A percentile compares a stretch with the other conserved stretches of the same genome.
Conservation (phyloP, 2,329 filamentous ascomycete species). For the Alternaria viburni region DNA sequence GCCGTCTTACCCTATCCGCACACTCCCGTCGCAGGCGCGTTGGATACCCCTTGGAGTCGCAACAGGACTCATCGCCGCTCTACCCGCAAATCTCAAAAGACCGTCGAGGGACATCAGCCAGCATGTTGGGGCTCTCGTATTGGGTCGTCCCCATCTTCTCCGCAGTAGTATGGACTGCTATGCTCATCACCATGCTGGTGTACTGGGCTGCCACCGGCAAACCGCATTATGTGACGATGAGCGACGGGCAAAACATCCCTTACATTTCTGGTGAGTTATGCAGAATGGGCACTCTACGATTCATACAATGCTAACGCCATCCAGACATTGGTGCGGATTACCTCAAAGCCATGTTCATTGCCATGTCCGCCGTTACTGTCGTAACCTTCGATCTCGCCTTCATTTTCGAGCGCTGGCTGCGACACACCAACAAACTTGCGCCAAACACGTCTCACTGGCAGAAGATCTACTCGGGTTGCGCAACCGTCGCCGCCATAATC, state of each 20-base stretch:
- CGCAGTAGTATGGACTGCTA: slow-evolving; percentile 59
- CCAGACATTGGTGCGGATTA: slow-evolving; percentile 63
- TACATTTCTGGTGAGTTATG: slow-evolving; percentile 69
- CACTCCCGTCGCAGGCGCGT: slow-evolving; percentile 6
- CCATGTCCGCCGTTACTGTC: slow-evolving; percentile 73
- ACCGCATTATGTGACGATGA: slow-evolving; percentile 68
- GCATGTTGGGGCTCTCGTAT: slow-evolving; percentile 53
- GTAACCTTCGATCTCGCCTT: slow-evolving; percentile 84
- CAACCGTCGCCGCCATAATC: slow-evolving; percentile 71
- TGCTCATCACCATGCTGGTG: slow-evolving; percentile 73
- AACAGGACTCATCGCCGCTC: background rate
- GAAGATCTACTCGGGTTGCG: slow-evolving; percentile 66
- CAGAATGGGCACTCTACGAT: background rate
- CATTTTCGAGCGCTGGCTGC: slow-evolving; percentile 80
- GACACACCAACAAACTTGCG: slow-evolving; percentile 78
- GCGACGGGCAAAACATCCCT: slow-evolving; percentile 64
- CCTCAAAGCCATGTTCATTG: slow-evolving; percentile 80
- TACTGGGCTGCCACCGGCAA: slow-evolving; percentile 68
- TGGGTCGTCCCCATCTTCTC: slow-evolving; percentile 74
- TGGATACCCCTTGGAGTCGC: background rate
- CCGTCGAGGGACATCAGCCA: slow-evolving; percentile 2
- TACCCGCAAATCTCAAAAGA: background rate
- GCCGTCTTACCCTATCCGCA: slow-evolving; percentile 3
- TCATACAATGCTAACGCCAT: slow-evolving; percentile 26
- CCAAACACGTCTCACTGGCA: slow-evolving; percentile 72